A percentile compares a stretch with the other conserved stretches of the same genome.
These are phyloP conservation scores for Amanita fuliginea DNA, from an alignment of 768 basidiomycete genomes.

Conservation along the genomic window DNA sequence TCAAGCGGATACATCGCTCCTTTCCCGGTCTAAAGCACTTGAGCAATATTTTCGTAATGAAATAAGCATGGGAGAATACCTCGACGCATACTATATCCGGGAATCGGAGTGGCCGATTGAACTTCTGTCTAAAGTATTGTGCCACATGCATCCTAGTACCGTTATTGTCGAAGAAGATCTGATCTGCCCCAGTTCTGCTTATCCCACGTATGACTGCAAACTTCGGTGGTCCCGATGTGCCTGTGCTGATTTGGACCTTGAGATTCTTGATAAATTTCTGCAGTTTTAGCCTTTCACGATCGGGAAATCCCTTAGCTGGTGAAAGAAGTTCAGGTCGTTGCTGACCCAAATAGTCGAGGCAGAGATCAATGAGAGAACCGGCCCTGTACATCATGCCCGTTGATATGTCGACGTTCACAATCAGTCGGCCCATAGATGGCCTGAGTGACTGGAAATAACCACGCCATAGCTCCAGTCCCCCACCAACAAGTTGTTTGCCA, in stretches of 20 bases:
- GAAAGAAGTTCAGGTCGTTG: conserved; percentile 9
- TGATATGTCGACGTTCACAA: conserved; percentile 71
- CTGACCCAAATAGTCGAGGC: conserved; percentile 42
- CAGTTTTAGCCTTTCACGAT: conserved; percentile 36
- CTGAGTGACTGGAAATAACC: conserved; percentile 77
- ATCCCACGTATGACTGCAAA: conserved; percentile 47
- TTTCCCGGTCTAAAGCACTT: conserved; percentile 35
- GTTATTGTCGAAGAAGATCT: conserved; percentile 38
- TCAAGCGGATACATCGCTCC: conserved; percentile 62
- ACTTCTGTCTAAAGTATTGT: conserved; percentile 9
- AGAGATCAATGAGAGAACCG: conserved; percentile 47
- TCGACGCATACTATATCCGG: conserved; percentile 44
- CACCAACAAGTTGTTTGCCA: conserved; percentile 42
- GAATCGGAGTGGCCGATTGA: conserved; percentile 24
- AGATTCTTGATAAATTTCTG: conserved; percentile 26
- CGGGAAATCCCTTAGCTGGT: conserved; percentile 30
- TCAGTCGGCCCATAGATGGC: conserved; percentile 48
- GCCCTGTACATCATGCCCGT: conserved; percentile 68
- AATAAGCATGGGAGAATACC: conserved; percentile 19
- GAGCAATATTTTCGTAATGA: not conserved
- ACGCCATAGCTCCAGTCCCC: conserved; percentile 62
- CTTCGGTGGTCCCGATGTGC: conserved; percentile 6
- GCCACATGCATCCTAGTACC: conserved; percentile 21
- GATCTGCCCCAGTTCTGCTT: conserved; percentile 35
- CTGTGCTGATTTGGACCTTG: conserved; percentile 15